phyloP scores from a whole-genome alignment of 768 basidiomycete species.

The Galerina sulciceps region DNA sequence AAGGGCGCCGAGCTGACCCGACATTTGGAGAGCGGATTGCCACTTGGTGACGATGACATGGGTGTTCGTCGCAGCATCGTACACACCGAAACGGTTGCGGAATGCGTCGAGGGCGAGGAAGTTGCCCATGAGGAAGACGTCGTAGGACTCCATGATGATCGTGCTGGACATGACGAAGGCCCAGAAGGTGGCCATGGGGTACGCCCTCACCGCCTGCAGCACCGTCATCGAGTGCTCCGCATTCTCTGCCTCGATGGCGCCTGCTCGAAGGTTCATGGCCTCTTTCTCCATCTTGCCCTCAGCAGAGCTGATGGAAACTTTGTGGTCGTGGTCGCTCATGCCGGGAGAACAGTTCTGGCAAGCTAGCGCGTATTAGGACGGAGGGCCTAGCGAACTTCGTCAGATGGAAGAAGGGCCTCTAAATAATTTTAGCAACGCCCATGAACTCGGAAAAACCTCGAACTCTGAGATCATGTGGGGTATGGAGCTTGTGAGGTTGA shows the following conservation, averaged over 20 bases:
- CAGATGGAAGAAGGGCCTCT: not conserved
- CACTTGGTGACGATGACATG: not conserved
- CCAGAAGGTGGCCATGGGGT: not conserved
- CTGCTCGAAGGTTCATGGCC: not conserved
- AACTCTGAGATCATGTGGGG: not conserved
- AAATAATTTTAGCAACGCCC: not conserved
- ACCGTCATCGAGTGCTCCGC: not conserved
- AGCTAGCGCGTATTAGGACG: not conserved
- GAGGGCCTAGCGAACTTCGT: not conserved
- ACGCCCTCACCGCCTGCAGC: not conserved
- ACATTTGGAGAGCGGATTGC: slow-evolving; percentile 1
- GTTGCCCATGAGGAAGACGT: not conserved
- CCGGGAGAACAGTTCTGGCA: not conserved
- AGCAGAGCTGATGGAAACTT: not conserved
- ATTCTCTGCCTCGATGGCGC: not conserved
- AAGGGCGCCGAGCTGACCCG: not conserved
- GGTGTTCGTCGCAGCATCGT: not conserved
- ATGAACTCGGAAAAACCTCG: not conserved
- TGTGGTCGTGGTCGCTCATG: not conserved
- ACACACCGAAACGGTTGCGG: not conserved
- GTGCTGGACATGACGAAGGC: slow-evolving; percentile 1
- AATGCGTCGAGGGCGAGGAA: slow-evolving; percentile 1
- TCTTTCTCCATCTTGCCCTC: not conserved
- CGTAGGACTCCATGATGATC: slow-evolving; percentile 1
- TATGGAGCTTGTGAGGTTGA: not conserved